Evolutionary conservation across 192 early-diverging fungal species (phyloP), one percentile per base, ranked within the genome.

Genomic region (Coemansia sp.): DNA sequence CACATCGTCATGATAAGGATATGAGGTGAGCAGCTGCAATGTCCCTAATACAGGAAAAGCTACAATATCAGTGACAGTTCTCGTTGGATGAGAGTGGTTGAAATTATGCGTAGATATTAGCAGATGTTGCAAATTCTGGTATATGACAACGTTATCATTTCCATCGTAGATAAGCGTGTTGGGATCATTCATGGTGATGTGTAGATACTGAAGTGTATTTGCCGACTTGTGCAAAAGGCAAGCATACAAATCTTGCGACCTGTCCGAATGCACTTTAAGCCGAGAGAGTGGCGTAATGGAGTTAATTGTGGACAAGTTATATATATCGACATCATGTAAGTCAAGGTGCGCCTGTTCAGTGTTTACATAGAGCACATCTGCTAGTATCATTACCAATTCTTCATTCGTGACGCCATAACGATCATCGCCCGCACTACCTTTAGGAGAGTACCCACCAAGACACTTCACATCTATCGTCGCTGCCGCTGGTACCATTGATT

Each of bases 1-100:
- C 10, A 41, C 39, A 41, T 66, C 64, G 33, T 54, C 33, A 39
- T 31, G 3, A 3, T 54, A 66, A 24, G 64, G 64, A 24, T 66
- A 66, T 7, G 46, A 4, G 0, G 34, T 16, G 13, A n/a, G 6
- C 3, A 66, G 27, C 3, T 11, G 9, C 14, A 33, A 2, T 4
- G 4, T 10, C 16, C 40, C 13, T 3, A 66, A 50, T 6, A 16
- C 27, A 2, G 64, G 64, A 54, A 66, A 66, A 4, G 51, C 50
- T n/a, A 16, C 50, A 29, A 19, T 21, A 11, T 39, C 36, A 5
- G 14, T 5, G 10, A 1, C 16, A 17, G 2, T 24, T 17, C 3
- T 14, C 19, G n/a, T 19, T 51, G n/a, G 5, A 10, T 10, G 1
- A 8, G 7, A 8, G 8, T 24, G 21, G 8, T 10, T 24, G 48